phyloP scores from a whole-genome alignment of 495 filamentous ascomycete species.

The Echria macrotheca region DNA sequence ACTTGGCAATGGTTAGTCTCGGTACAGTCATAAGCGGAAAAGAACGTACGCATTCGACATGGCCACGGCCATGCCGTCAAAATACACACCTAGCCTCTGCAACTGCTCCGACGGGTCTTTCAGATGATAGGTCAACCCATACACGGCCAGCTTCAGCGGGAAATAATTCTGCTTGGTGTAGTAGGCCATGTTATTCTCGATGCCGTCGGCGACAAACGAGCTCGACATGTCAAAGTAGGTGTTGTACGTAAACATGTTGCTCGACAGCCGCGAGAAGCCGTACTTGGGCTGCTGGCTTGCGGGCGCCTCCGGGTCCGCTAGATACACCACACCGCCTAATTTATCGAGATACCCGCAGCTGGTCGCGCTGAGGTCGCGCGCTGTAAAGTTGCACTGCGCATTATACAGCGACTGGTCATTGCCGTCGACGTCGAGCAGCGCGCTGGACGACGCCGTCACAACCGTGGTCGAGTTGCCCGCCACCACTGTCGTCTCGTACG shows the following conservation, averaged over 20 bases:
- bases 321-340: background rate
- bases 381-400: background rate
- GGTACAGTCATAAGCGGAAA: background rate
- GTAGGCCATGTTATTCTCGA: background rate
- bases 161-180: background rate
- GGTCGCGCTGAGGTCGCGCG: background rate
- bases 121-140: no score
- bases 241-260: background rate
- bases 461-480: conserved; percentile 1
- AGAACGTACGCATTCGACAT: background rate
- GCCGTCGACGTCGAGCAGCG: background rate
- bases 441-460: background rate
- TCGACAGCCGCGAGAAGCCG: background rate
- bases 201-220: background rate
- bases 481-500: background rate
- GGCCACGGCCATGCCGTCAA: background rate
- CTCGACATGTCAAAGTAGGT: background rate
- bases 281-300: background rate
- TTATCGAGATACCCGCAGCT: conserved; percentile 4
- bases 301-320: background rate
- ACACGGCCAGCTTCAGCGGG: background rate
- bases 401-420: conserved; percentile 11
- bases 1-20: background rate
- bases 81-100: background rate
- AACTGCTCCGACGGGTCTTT: background rate